phyloP scores from a whole-genome alignment of 176 grass and related monocot species.

The Cymbopogon citratus region DNA sequence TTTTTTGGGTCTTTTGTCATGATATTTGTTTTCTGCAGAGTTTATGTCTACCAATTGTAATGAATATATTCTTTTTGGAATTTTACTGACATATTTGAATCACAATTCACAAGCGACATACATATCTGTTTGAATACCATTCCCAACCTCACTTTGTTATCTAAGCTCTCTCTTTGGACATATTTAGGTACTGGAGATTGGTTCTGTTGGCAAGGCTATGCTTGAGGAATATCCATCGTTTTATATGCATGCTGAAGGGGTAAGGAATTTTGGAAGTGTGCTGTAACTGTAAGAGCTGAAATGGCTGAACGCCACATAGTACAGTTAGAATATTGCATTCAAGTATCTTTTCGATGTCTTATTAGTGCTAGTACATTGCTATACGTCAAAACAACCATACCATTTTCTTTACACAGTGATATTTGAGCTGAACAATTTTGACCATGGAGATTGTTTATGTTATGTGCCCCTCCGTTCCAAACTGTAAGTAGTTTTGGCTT shows the following conservation, averaged over 20 bases:
- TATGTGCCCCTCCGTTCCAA: not conserved
- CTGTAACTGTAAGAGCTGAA: not conserved
- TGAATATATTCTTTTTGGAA: slow-evolving; percentile 1
- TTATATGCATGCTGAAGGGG: slow-evolving; percentile 71
- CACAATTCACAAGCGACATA: not conserved
- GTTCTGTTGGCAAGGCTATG: slow-evolving; percentile 79
- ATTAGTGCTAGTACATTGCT: not conserved
- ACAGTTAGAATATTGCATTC: not conserved
- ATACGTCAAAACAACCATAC: not conserved
- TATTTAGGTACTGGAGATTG: slow-evolving; percentile 79
- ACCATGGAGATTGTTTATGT: not conserved
- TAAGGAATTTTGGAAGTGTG: slow-evolving; percentile 30
- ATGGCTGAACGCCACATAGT: not conserved
- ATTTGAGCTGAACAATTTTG: not conserved
- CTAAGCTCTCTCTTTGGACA: not conserved
- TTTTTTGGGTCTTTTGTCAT: not conserved
- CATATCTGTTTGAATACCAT: not conserved
- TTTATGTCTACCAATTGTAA: not conserved
- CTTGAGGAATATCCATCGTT: slow-evolving; percentile 55
- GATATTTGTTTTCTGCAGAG: slow-evolving; percentile 10
- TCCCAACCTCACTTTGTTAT: not conserved
- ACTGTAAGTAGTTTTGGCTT: not conserved
- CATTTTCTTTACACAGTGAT: not conserved
- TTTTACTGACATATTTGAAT: slow-evolving; percentile 14
- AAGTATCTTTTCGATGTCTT: not conserved